A percentile compares a stretch with the other conserved stretches of the same genome.
These are phyloP conservation scores for Toxoplasma gondii DNA, from an alignment of 169 alveolate species.

Conservation along the genomic window DNA sequence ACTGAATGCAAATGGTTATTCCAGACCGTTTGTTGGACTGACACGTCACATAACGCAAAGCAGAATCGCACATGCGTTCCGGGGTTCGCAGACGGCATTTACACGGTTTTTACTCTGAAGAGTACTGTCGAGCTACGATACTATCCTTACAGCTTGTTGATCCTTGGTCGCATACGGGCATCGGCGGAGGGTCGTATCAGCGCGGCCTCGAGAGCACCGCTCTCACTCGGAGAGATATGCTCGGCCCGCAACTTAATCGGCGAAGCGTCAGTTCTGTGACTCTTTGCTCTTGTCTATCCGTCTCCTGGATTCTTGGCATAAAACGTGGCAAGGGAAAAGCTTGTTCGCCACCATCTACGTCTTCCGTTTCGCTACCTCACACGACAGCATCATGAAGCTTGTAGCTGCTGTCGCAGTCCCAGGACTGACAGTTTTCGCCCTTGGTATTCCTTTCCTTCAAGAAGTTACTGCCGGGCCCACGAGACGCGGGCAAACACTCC, in stretches of 20 bases:
- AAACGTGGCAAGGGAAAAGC: background rate
- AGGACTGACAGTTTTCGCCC: background rate
- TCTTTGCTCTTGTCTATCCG: background rate
- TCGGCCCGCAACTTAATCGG: too few relatives aligned
- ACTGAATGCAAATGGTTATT: too few relatives aligned
- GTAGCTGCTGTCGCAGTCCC: background rate
- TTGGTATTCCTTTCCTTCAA: background rate
- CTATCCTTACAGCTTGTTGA: background rate
- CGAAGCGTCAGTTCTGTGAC: background rate
- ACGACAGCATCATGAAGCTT: background rate
- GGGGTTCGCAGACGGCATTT: too few relatives aligned
- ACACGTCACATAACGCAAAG: too few relatives aligned
- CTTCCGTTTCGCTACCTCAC: background rate
- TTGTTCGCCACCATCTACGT: background rate
- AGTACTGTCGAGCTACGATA: background rate
- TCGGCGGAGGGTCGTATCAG: background rate
- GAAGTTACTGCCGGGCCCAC: background rate
- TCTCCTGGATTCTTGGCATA: background rate
- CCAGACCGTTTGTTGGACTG: too few relatives aligned
- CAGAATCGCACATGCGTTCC: too few relatives aligned
- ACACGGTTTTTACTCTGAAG: background rate
- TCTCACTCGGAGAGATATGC: too few relatives aligned
- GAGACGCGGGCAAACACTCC: background rate
- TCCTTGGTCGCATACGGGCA: background rate
- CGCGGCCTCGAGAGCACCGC: background rate